Evolutionary conservation across 2,329 filamentous ascomycete genomes (phyloP).

Genomic region (Chaetomiaceae sp.): DNA sequence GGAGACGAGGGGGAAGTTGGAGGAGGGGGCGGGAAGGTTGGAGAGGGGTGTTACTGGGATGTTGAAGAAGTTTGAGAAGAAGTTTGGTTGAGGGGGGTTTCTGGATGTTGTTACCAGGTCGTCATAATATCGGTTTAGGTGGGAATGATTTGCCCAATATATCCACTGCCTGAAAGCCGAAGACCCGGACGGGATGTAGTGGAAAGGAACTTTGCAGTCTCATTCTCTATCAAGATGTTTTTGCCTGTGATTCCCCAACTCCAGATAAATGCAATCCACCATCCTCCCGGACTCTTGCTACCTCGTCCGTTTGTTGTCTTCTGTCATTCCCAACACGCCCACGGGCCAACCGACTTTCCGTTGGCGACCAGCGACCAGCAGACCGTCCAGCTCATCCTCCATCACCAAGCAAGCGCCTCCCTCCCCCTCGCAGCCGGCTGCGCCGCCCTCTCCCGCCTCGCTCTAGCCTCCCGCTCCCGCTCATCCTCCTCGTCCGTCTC

Average conservation of each 20-base stretch:
- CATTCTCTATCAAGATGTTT: not conserved
- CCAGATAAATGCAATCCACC: constrained; percentile 2
- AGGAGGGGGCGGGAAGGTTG: constrained; percentile 60
- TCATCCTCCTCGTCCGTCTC: constrained; percentile 17
- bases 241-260: not conserved
- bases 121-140: not conserved
- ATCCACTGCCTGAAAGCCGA: no score
- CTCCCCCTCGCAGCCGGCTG: constrained; percentile 14
- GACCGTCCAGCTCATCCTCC: not conserved
- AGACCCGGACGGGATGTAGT: no score
- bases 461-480: constrained; percentile 3
- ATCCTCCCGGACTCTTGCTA: not conserved
- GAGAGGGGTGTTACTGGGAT: constrained; percentile 69
- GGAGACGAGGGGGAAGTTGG: constrained; percentile 51
- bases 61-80: constrained; percentile 76
- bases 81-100: constrained; percentile 45
- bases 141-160: not conserved
- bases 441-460: constrained; percentile 13
- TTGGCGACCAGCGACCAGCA: constrained; percentile 1
- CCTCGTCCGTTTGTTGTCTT: not conserved
- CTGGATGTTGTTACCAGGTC: not conserved
- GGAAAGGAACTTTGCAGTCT: constrained; percentile 5
- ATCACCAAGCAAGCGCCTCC: constrained; percentile 29
- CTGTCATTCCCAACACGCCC: not conserved
- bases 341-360: not conserved